Evolutionary conservation across 106 monocot genomes (phyloP), one percentile per base, ranked within the genome.

Genomic region (Phalaenopsis aphrodite): DNA sequence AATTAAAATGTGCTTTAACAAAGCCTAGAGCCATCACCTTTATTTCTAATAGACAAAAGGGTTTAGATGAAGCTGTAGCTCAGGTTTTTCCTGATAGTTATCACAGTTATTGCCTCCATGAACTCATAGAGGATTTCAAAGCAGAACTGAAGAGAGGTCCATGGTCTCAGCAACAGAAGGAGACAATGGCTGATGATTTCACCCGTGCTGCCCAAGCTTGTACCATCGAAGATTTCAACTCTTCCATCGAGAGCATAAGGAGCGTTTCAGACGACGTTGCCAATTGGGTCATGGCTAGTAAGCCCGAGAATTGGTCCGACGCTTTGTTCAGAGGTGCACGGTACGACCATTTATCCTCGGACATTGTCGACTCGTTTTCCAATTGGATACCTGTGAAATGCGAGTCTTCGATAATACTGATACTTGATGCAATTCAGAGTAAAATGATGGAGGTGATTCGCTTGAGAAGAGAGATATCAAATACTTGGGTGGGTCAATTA

Each of bases 291-390:
- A 49, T 92, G 68, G 57, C 87, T 56, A 91, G 83, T 52, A 91
- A 89, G 78, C 95, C 95, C 42, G 95, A 93, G 45, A 84, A 89
- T 49, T 95, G 95, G 95, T 90, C 95, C 23, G 87, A 89, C 82
- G 90, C 95, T 24, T 79, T 95, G 72, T 95, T 95, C 67, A 76
- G 75, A 71, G 95, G 95, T 48, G 78, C 83, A 9, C 75, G 95
- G 18, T 95, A 89, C 75, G 93, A 88, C 55, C 92, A 91, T 68
- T 85, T 88, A 71, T 95, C 95, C 0, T 87, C 86, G 18, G 90
- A 91, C 76, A 91, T 89, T 47, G 81, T 89, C 18, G 89, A 92
- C 81, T 88, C 86, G 5, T 88, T 95, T 48, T 82, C 77, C 57
- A 87, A 87, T 30, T 95, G 95, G 95, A 95, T 95, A 77, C 91